Percentiles rank a stretch among this genome's conserved stretches.
phyloP scores from a whole-genome alignment of 495 filamentous ascomycete genomes.

The Penicillium coprophilum region DNA sequence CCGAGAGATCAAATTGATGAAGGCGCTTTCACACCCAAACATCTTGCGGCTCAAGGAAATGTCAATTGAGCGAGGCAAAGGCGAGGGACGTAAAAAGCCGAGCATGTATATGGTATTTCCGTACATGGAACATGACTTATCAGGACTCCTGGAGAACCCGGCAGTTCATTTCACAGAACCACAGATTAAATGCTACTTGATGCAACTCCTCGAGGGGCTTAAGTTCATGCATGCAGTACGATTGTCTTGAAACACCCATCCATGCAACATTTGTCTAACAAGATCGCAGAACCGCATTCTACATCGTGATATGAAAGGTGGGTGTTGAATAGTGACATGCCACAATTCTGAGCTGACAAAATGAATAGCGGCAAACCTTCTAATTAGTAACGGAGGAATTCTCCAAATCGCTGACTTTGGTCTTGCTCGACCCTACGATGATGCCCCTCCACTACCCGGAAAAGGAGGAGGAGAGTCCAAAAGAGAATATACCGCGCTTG shows the following conservation, averaged over 20 bases:
- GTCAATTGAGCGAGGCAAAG: conserved; percentile 81
- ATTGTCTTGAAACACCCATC: background rate
- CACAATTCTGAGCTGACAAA: conserved; percentile 24
- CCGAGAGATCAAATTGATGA: conserved; percentile 95
- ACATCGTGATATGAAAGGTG: conserved; percentile 94
- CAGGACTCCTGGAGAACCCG: conserved; percentile 92
- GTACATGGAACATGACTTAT: conserved; percentile 98
- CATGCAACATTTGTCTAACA: conserved; percentile 13
- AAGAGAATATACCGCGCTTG: conserved; percentile 89
- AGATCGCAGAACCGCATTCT: conserved; percentile 67
- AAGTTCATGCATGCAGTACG: conserved; percentile 80
- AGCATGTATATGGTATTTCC: conserved; percentile 98
- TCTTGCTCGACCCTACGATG: conserved; percentile 89
- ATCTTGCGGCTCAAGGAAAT: conserved; percentile 89
- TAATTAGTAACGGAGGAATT: conserved; percentile 92
- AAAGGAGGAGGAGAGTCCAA: conserved; percentile 79
- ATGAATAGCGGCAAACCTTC: conserved; percentile 81
- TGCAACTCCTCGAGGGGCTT: conserved; percentile 87
- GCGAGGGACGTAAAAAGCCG: conserved; percentile 75
- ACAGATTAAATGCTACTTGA: conserved; percentile 97
- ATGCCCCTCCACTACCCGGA: conserved; percentile 73
- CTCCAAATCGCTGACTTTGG: conserved; percentile 98
- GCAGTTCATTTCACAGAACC: conserved; percentile 78
- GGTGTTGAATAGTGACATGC: background rate
- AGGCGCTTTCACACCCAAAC: conserved; percentile 88